Base-by-base conservation (phyloP, 768 basidiomycete species). In the Psilocybe subaeruginosa region DNA sequence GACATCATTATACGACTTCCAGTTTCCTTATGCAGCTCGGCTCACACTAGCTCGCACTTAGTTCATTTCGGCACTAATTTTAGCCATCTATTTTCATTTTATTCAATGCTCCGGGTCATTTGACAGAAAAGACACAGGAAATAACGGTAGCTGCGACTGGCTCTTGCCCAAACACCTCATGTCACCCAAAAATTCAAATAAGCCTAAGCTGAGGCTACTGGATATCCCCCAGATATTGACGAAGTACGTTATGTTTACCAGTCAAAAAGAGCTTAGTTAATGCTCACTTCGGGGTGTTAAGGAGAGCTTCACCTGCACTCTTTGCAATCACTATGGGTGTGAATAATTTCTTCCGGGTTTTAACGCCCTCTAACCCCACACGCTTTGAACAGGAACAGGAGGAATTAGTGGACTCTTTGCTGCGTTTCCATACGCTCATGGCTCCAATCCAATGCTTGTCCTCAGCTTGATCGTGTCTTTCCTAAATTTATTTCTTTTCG, bases 401-500 rank as follows among this genome's bases (percentile, higher is more conserved):
- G 71, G 77, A 30, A 74, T 89, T 12, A 84, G 85, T 62, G 78
- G 80, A 39, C 77, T 90, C 35, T 84, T 88, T 67, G 74, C 80
- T 41, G 77, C 68, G 8, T 87, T 86, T 67, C 89, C 87, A 0
- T 90, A 88, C 66, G 82, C 78, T 2, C 68, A 66, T 37, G 70
- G 74, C 33, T 78, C 80, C 3, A 60, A 64, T 9, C 64, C 76
- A n/a, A 78, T 85, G 74, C 72, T 74, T 52, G 70, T 71, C 52
- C 62, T 74, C 47, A 72, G 72, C 58, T 64, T 84, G 33, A 71
- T 78, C 4, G 77, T 90, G 66, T 88, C 88, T 74, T 79, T 87
- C 69, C 71, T 90, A 60, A 85, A 88, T 68, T 74, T 87, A 37
- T 63, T 68, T 1, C 76, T 90, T 7, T 90, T 88, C 71, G 59